A percentile compares a stretch with the other conserved stretches of the same genome.
These are phyloP conservation scores for Tillandsia leiboldiana DNA, from an alignment of 176 grass and related monocot genomes.

Conservation along the genomic window DNA sequence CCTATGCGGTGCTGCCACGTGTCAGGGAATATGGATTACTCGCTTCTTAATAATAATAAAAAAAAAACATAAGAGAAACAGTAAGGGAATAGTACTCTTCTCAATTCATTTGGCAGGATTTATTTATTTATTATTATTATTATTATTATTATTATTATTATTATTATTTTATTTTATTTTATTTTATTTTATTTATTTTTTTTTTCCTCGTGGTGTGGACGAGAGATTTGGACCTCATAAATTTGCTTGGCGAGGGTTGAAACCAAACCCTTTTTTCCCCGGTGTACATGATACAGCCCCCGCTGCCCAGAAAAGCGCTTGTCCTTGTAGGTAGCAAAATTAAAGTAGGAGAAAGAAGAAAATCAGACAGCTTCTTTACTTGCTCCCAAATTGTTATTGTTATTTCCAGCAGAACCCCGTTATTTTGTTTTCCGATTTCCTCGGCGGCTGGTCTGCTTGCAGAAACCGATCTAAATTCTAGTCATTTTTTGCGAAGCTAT, in stretches of 20 bases:
- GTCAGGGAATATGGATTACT: background rate
- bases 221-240: constrained; percentile 23
- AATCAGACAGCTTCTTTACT: background rate
- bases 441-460: no score
- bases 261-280: background rate
- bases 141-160: no score
- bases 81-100: background rate
- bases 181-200: no score
- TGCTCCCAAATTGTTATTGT: background rate
- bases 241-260: constrained; percentile 35
- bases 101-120: background rate
- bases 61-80: constrained; percentile 20
- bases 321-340: background rate
- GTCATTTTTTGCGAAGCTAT: background rate
- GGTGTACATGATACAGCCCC: background rate
- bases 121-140: no score
- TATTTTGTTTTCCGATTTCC: no score
- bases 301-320: background rate
- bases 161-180: no score
- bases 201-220: background rate
- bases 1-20: constrained; percentile 6
- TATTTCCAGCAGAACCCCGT: no score
- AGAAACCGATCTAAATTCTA: no score
- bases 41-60: background rate
- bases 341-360: background rate